Evolutionary conservation across 345 rosid species (phyloP).

Genomic region (Psidium guajava): DNA sequence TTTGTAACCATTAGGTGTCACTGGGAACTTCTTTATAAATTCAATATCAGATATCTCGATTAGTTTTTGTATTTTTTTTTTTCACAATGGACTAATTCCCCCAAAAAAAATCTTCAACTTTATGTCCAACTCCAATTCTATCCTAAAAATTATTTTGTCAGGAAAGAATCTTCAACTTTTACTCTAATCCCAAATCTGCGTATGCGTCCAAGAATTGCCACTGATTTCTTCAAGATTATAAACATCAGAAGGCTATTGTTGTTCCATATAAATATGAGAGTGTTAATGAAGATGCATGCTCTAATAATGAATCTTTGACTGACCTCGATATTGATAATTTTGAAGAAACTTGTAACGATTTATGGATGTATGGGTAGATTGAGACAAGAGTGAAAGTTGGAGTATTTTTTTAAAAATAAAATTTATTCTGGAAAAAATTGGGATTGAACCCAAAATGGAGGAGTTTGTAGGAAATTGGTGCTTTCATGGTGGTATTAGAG

Average conservation of each 20-base stretch:
- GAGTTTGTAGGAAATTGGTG: not conserved
- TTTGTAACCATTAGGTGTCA: not conserved
- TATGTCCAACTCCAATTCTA: not conserved
- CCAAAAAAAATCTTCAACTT: not conserved
- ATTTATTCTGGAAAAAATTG: fast-evolving
- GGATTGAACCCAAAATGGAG: not conserved
- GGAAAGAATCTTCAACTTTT: not conserved
- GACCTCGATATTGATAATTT: not conserved
- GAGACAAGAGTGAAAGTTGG: not conserved
- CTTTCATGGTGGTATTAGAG: not conserved
- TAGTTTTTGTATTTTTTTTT: not conserved
- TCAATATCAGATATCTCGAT: not conserved
- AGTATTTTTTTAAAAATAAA: not conserved
- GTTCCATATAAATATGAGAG: not conserved
- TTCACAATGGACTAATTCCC: not conserved
- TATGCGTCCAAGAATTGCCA: not conserved
- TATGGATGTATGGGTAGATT: fast-evolving
- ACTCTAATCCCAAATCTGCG: fast-evolving
- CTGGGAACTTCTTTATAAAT: not conserved
- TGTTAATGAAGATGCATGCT: not conserved
- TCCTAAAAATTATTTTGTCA: not conserved
- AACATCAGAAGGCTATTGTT: not conserved
- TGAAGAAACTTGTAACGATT: not conserved
- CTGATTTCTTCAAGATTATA: not conserved
- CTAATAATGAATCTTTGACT: not conserved